These are phyloP conservation scores for Nakazawaea populi DNA, from an alignment of 805 yeast species.

Conservation along the genomic window DNA sequence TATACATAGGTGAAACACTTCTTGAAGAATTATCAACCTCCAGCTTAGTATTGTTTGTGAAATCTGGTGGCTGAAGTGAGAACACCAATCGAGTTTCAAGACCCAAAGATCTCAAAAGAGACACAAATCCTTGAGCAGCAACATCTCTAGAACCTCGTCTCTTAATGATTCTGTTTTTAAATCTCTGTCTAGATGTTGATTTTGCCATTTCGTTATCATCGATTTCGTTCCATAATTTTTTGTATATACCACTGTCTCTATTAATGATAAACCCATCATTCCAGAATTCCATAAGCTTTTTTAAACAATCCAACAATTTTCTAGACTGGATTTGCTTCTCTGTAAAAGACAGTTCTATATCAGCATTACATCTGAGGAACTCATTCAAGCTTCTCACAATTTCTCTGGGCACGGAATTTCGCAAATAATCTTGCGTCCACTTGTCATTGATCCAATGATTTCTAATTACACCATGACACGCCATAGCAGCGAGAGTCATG, in stretches of 20 bases:
- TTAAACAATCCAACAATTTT: constrained; percentile 70
- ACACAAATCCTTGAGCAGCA: constrained; percentile 84
- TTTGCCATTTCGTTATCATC: constrained; percentile 11
- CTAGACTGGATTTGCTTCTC: constrained; percentile 44
- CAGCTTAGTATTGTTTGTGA: constrained; percentile 32
- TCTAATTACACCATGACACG: constrained; percentile 61
- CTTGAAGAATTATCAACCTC: constrained; percentile 16
- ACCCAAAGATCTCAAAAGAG: constrained; percentile 63
- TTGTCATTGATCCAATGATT: constrained; percentile 69
- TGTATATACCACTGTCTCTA: constrained; percentile 27
- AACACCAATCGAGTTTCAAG: constrained; percentile 70
- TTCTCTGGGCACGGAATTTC: constrained; percentile 40
- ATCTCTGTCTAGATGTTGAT: constrained; percentile 22
- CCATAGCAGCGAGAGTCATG: constrained; percentile 49
- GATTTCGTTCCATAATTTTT: constrained; percentile 45
- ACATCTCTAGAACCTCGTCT: constrained; percentile 69
- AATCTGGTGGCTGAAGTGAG: constrained; percentile 90
- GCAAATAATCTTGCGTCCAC: constrained; percentile 32
- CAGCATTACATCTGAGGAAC: constrained; percentile 12
- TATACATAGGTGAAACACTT: constrained; percentile 3
- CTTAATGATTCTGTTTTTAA: constrained; percentile 33
- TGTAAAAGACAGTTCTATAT: neutral
- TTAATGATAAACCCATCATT: constrained; percentile 44
- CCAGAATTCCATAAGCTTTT: constrained; percentile 63
- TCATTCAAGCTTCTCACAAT: constrained; percentile 38